Base-by-base conservation (phyloP, 495 filamentous ascomycete species). In the Melanomma pulvis-pyrius region DNA sequence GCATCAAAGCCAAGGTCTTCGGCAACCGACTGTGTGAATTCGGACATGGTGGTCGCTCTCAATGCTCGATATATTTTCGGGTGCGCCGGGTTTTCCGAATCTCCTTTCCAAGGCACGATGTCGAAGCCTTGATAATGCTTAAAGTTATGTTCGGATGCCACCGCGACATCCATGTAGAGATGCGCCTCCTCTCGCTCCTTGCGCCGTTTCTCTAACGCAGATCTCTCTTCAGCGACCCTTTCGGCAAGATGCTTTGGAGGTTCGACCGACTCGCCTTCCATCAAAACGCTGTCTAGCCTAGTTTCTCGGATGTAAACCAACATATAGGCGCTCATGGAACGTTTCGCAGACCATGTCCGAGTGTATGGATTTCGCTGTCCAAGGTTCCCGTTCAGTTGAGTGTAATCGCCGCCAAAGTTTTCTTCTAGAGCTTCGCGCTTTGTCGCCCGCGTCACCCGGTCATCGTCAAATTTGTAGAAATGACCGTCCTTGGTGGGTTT, bases 401-500 rank as follows among this genome's bases (percentile, higher is more conserved):
- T 77, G 73, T 91, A 96, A 68, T 94, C 91, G 34, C 96, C 94
- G 47, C 94, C 94, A 77, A 90, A 99, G 76, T 98, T 99, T 46
- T 99, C 94, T 73, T 98, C 93, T 26, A 97, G 78, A 2, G 93
- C 92, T 75, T 99, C 94, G 61, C 90, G 88, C 75, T 90, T 88
- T 4, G 92, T 96, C 22, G 92, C 93, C 65, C 90, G 90, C 32
- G 92, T 98, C 39, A 99, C 94, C 53, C 92, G 86, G 74, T 99
- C 94, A 67, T 99, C 94, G 71, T 99, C 94, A 67, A 96, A 99
- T 69, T 90, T 96, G 81, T 94, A 97, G 83, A 96, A 99, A 76
- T 89, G 84, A 25, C 93, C 92, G 63, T 96, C 91, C 74, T 94
- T 93, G 62, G 86, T 85, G 0, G 96, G 94, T 75, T 96, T 97